Conservation (phyloP, 495 filamentous ascomycete species). For the Podospora appendiculata region DNA sequence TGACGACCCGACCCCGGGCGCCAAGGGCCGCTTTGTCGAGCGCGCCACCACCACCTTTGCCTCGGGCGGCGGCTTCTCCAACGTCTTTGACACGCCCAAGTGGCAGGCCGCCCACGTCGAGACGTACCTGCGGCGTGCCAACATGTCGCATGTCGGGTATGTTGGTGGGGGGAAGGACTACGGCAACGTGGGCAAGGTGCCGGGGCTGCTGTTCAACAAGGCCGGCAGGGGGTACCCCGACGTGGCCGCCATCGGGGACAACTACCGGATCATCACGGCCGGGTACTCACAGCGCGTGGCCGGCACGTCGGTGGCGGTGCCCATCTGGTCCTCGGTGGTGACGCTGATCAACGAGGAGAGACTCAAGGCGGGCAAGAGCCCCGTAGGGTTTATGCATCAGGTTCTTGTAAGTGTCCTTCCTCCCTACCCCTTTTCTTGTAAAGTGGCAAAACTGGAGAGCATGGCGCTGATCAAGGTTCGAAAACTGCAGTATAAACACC, state of each 20-base stretch:
- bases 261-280: constrained; percentile 40
- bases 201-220: constrained; percentile 46
- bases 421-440: not conserved
- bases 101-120: constrained; percentile 51
- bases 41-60: constrained; percentile 38
- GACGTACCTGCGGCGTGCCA: constrained; percentile 44
- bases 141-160: constrained; percentile 30
- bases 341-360: constrained; percentile 56
- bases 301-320: constrained; percentile 53
- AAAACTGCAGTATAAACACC: constrained; percentile 42
- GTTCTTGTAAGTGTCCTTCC: constrained; percentile 60
- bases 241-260: constrained; percentile 56
- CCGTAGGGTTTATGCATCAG: constrained; percentile 38
- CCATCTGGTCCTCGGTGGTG: constrained; percentile 48
- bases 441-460: not conserved
- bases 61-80: constrained; percentile 62
- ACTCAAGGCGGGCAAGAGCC: constrained; percentile 42
- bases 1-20: constrained; percentile 9
- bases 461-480: not conserved
- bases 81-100: constrained; percentile 51
- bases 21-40: constrained; percentile 31
- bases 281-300: constrained; percentile 35
- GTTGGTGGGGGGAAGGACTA: constrained; percentile 17
- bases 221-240: constrained; percentile 59
- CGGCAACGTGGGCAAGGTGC: constrained; percentile 15